Evolutionary conservation across 2,329 filamentous ascomycete genomes (phyloP).

Genomic region (Fusarium falciforme): DNA sequence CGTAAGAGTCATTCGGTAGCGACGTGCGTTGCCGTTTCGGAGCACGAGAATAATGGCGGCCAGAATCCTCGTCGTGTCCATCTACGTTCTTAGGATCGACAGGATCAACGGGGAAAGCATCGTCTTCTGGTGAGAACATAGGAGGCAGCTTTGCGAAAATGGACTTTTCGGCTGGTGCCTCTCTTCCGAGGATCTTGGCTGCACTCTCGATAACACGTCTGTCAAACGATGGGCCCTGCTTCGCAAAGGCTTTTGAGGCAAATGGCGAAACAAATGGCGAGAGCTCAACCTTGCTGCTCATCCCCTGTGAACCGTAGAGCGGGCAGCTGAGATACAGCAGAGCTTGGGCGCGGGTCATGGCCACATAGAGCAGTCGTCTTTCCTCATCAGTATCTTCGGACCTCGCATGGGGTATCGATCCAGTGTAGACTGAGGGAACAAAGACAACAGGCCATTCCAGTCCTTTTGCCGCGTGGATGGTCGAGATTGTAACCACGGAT

Average conservation of each 20-base stretch:
- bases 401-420: slow-evolving; percentile 89
- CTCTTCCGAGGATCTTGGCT: slow-evolving; percentile 76
- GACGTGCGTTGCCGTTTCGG: slow-evolving; percentile 46
- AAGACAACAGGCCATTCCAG: slow-evolving; percentile 98
- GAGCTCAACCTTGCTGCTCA: slow-evolving; percentile 69
- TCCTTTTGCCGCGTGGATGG: slow-evolving; percentile 95
- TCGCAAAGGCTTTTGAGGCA: slow-evolving; percentile 56
- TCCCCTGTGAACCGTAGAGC: slow-evolving; percentile 70
- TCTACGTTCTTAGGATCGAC: slow-evolving; percentile 51
- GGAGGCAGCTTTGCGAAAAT: slow-evolving; percentile 65
- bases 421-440: slow-evolving; percentile 88
- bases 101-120: slow-evolving; percentile 75
- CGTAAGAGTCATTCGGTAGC: slow-evolving; percentile 24
- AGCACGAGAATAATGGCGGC: slow-evolving; percentile 36
- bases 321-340: slow-evolving; percentile 89
- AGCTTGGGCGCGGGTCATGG: slow-evolving; percentile 93
- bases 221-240: slow-evolving; percentile 77
- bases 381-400: slow-evolving; percentile 91
- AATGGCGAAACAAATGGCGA: slow-evolving; percentile 77
- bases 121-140: slow-evolving; percentile 72
- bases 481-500: slow-evolving; percentile 86
- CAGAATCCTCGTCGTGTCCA: slow-evolving; percentile 29
- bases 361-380: slow-evolving; percentile 88
- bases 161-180: slow-evolving; percentile 65
- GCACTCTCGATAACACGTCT: slow-evolving; percentile 72